Evolutionary conservation across 768 basidiomycete species (phyloP), one percentile per base, ranked within the genome.

Genomic region (Roridomyces roridus): DNA sequence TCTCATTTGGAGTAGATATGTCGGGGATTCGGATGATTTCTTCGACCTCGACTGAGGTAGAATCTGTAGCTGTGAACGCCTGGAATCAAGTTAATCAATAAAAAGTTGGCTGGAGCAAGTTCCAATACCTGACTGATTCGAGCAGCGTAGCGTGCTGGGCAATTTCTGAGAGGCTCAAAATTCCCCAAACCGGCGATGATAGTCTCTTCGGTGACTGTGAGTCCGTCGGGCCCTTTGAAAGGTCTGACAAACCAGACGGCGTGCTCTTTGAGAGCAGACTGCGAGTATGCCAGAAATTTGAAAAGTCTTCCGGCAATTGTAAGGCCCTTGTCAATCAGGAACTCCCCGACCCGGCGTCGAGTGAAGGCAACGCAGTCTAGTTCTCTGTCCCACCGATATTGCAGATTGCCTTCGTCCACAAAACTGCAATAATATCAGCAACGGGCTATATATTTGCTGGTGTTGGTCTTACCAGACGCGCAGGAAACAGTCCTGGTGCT

Each of bases 11-110:
- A 1, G 70, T 63, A n/a, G 62, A 57, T 46, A 80, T 78, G 52
- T 85, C 81, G 0, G 56, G 45, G 0, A 71, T 43, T 2, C 59
- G n/a, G 31, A 77, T 63, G 24, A 88, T 79, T 67, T 89, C 85
- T n/a, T 77, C 72, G 0, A 79, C 65, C 18, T 72, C 60, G 14
- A 82, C 69, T 28, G 83, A 66, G 4, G 85, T 82, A 0, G 83
- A 76, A 58, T 91, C 87, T 0, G 89, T 92, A 1, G 88, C 82
- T 1, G 89, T 90, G 68, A 91, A 92, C 0, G 87, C 87, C 31
- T 34, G 31, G 11, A 34, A 11, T 34, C 31, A 34, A 11, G 31
- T 34, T 10, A 34, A 34, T 8, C 11, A 8, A 34, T 34, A 3
- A 34, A 34, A 15, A 34, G 31, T 34, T 8, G 15, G 7, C n/a